Conservation (phyloP, 1,284 basidiomycete genomes). For the Apiotrichum siamense region DNA sequence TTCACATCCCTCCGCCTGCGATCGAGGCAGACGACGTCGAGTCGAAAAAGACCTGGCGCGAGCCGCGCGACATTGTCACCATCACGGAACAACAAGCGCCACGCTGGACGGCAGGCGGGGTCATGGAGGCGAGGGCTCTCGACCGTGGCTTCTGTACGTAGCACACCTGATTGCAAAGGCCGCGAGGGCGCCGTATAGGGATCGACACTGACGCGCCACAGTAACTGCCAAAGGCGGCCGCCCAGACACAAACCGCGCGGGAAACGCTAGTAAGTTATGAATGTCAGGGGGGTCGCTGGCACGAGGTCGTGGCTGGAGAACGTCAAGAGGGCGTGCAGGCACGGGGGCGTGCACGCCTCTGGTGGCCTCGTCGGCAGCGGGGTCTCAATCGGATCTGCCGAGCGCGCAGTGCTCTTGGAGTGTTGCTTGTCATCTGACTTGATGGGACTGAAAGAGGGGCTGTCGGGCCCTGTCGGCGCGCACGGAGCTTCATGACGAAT, state of each 20-base stretch:
- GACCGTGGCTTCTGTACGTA: slow-evolving; percentile 60
- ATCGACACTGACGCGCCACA: slow-evolving; percentile 4
- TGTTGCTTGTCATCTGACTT: no score
- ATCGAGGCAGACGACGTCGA: slow-evolving; percentile 25
- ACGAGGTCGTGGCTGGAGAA: background rate
- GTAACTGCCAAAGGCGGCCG: slow-evolving; percentile 83
- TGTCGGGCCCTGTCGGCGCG: no score
- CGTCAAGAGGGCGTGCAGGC: no score
- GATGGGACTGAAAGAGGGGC: no score
- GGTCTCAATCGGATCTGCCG: no score
- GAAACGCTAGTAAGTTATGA: slow-evolving; percentile 68
- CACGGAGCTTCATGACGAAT: no score
- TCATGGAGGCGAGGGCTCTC: slow-evolving; percentile 69
- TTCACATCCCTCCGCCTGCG: slow-evolving; percentile 50
- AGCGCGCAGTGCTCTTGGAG: no score
- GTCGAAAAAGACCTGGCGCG: slow-evolving; percentile 40
- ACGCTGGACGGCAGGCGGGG: slow-evolving; percentile 53
- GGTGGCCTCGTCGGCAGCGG: no score
- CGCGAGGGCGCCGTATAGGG: no score
- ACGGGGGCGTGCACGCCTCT: no score
- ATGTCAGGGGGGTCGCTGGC: slow-evolving; percentile 4
- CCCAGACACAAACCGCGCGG: slow-evolving; percentile 79
- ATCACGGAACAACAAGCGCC: background rate
- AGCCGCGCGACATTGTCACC: background rate
- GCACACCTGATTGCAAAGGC: no score